phyloP scores from a whole-genome alignment of 495 filamentous ascomycete species.

The Cercophora samala region DNA sequence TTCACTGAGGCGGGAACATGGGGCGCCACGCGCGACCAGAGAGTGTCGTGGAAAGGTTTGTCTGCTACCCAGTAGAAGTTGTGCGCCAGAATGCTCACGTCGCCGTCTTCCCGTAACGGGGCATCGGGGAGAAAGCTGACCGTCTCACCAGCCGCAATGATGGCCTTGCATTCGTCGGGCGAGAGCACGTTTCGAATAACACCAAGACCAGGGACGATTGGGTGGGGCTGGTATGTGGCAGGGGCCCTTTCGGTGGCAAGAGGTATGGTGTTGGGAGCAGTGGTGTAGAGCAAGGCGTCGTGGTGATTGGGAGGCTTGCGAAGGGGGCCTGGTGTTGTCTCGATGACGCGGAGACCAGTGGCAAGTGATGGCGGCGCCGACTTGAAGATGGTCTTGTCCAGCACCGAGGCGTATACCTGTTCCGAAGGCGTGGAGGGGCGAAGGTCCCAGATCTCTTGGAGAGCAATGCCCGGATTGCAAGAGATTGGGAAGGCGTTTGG shows the following conservation, averaged over 20 bases:
- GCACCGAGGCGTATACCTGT: constrained; percentile 36
- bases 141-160: constrained; percentile 46
- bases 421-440: constrained; percentile 18
- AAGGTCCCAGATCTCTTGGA: constrained; percentile 38
- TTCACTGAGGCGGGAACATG: constrained; percentile 37
- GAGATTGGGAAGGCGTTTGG: constrained; percentile 12
- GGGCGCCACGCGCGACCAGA: constrained; percentile 42
- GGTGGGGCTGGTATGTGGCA: constrained; percentile 37
- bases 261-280: constrained; percentile 34
- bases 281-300: constrained; percentile 43
- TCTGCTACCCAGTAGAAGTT: constrained; percentile 54
- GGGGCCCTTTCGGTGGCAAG: constrained; percentile 29
- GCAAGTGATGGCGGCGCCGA: constrained; percentile 19
- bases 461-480: constrained; percentile 28
- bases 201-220: constrained; percentile 39
- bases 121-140: constrained; percentile 48
- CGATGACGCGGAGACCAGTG: constrained; percentile 37
- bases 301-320: constrained; percentile 50
- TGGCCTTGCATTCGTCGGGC: constrained; percentile 40
- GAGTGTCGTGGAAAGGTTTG: constrained; percentile 36
- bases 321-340: constrained; percentile 41
- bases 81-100: constrained; percentile 46
- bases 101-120: constrained; percentile 43
- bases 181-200: constrained; percentile 41
- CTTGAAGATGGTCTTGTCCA: constrained; percentile 34